Percentiles rank a stretch among this genome's conserved stretches.
These are phyloP conservation scores for Elaeis oleifera DNA, from an alignment of 202 grass and related monocot species.

Conservation along the genomic window DNA sequence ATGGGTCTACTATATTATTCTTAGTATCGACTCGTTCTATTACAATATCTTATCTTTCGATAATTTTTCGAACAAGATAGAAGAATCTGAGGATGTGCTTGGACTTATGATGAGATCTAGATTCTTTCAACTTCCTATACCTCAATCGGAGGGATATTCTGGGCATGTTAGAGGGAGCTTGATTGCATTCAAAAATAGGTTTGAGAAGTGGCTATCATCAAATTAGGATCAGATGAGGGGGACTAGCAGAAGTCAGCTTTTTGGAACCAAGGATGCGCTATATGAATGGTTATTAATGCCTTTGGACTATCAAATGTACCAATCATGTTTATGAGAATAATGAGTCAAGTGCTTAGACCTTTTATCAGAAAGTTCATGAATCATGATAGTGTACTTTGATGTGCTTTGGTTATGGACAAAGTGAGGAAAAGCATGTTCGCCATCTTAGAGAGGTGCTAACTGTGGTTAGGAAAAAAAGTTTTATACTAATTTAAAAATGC, in stretches of 20 bases:
- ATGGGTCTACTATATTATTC: too few species aligned
- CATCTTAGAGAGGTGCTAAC: background rate
- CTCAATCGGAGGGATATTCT: background rate
- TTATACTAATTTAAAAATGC: background rate
- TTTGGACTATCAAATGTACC: background rate
- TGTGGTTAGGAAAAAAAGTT: background rate
- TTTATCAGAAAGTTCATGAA: background rate
- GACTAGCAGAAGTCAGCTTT: background rate
- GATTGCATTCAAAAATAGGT: background rate
- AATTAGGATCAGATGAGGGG: too few species aligned
- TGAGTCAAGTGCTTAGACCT: background rate
- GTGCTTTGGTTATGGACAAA: background rate
- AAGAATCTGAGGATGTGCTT: too few species aligned
- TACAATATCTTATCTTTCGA: too few species aligned
- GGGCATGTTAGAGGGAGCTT: background rate
- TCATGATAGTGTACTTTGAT: background rate
- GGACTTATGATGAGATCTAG: too few species aligned
- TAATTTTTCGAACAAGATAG: too few species aligned
- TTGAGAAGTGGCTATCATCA: too few species aligned
- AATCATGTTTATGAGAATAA: background rate
- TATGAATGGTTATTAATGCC: background rate
- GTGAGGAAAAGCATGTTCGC: background rate
- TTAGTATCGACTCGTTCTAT: too few species aligned
- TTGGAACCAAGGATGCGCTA: background rate
- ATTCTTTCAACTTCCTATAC: background rate